Percentiles rank a stretch among this genome's conserved stretches.
Evolutionary conservation across 2,329 filamentous ascomycete species (phyloP).

Genomic region (Amylocarpus encephaloides): DNA sequence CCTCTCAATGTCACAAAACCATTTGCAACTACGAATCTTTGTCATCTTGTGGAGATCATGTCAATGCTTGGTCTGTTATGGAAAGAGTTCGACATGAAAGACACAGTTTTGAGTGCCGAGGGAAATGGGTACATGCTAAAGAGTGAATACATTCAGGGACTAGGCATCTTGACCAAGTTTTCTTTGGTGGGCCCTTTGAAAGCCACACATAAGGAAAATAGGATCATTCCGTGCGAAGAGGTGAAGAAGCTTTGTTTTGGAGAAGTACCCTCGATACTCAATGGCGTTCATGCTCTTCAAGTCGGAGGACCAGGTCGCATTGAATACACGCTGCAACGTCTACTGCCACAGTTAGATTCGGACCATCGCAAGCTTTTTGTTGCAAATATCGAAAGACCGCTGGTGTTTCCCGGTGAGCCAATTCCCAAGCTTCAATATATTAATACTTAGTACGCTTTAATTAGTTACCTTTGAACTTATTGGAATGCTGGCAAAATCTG

Average conservation of each 20-base stretch:
- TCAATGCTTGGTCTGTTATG: slow-evolving; percentile 49
- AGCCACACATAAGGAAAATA: slow-evolving; percentile 34
- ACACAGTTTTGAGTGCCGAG: slow-evolving; percentile 46
- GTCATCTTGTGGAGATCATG: slow-evolving; percentile 48
- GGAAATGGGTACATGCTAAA: slow-evolving; percentile 49
- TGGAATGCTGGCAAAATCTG: slow-evolving; percentile 3
- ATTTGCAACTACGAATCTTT: slow-evolving; percentile 50
- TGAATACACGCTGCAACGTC: neutral
- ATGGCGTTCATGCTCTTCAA: neutral
- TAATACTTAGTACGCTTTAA: neutral
- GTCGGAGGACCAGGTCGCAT: neutral
- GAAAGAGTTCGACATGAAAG: slow-evolving; percentile 46
- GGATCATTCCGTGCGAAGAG: slow-evolving; percentile 45
- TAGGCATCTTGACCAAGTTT: slow-evolving; percentile 47
- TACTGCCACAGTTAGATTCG: neutral
- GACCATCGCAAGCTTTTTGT: neutral
- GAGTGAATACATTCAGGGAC: slow-evolving; percentile 40
- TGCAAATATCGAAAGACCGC: neutral
- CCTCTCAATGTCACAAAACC: slow-evolving; percentile 41
- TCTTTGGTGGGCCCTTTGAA: neutral
- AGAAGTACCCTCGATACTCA: slow-evolving; percentile 34
- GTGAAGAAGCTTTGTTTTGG: slow-evolving; percentile 49
- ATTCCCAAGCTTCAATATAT: neutral
- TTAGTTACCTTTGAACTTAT: slow-evolving; percentile 2
- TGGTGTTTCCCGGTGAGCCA: neutral